Base-by-base conservation (phyloP, 129 eudicot species). In the Flaveria ramosissima region DNA sequence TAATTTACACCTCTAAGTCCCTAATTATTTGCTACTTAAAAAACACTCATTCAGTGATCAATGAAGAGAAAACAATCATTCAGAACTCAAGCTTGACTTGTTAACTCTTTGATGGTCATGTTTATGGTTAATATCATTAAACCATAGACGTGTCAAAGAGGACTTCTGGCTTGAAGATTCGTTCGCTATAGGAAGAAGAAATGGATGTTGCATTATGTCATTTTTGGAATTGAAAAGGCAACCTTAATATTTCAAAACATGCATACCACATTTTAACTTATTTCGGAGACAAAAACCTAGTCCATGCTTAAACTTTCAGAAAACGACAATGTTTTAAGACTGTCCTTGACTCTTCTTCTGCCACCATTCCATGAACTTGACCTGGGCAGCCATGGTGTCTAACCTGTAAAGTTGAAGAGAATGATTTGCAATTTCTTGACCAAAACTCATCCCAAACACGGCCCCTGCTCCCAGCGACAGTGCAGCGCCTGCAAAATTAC, bases 331-430 rank as follows among this genome's bases (percentile, higher is more conserved):
- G 4, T n/a, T 71, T 68, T 75, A 85, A 64, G 53, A 81, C 1
- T 71, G 79, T 30, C 83, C 76, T 71, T 67, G 81, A 11, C 82
- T 41, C 77, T 88, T 88, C 61, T 79, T 90, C 82, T 92, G 84
- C 93, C 90, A 78, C 98, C 98, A 92, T 75, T 92, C 96, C 80
- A 83, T 48, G 81, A 90, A 92, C 83, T 92, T 92, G 21, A 81
- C 84, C 83, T 90, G 94, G 1, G 98, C 85, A 36, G 92, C 80
- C 92, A 86, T 73, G 50, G 90, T 86, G 78, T 92, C 93, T 78
- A 88, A 7, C 81, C 80, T 84, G 80, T 89, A 92, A 6, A 90
- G 78, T 67, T 92, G 96, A 82, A 86, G 88, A 56, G 81, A 85
- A 76, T 92, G 98, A 73, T 86, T 88, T n/a, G 89, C 93, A 77